These are phyloP conservation scores for Proliferodiscus dingleyae DNA, from an alignment of 2,329 filamentous ascomycete genomes.

Conservation along the genomic window DNA sequence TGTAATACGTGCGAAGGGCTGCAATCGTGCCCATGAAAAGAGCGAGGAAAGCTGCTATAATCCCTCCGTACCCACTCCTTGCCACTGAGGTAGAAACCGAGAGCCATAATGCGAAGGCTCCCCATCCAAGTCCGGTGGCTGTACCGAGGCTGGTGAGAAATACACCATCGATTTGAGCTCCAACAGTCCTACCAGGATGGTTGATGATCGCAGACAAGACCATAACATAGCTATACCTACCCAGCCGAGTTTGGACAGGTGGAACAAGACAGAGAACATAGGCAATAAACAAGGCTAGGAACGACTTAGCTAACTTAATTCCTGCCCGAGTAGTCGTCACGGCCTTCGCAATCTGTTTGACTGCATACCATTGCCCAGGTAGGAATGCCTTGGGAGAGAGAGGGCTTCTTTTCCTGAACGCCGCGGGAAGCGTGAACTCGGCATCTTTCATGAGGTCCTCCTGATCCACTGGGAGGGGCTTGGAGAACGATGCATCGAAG, in stretches of 20 bases:
- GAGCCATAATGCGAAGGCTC: slow-evolving; percentile 47
- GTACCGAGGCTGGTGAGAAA: slow-evolving; percentile 50
- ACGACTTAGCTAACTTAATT: slow-evolving; percentile 48
- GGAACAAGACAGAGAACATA: slow-evolving; percentile 53
- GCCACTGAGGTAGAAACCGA: slow-evolving; percentile 46
- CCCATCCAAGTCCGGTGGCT: slow-evolving; percentile 50
- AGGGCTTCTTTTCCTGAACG: slow-evolving; percentile 42
- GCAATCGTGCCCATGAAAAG: slow-evolving; percentile 48
- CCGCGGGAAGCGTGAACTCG: slow-evolving; percentile 41
- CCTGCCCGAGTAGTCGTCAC: slow-evolving; percentile 47
- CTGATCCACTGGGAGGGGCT: slow-evolving; percentile 35
- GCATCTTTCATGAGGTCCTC: slow-evolving; percentile 39
- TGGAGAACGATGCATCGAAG: slow-evolving; percentile 39
- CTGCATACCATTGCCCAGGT: slow-evolving; percentile 42
- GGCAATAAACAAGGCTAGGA: slow-evolving; percentile 51
- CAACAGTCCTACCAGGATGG: slow-evolving; percentile 51
- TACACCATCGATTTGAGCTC: slow-evolving; percentile 52
- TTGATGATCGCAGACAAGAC: slow-evolving; percentile 53
- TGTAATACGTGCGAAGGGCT: slow-evolving; percentile 50
- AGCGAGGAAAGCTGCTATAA: slow-evolving; percentile 51
- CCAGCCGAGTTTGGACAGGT: slow-evolving; percentile 43
- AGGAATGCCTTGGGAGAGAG: slow-evolving; percentile 44
- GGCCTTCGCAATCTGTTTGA: slow-evolving; percentile 36
- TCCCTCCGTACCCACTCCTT: slow-evolving; percentile 46
- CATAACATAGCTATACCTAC: slow-evolving; percentile 51